Evolutionary conservation across 306 rosid genomes (phyloP).

Genomic region (Vicia sativa): DNA sequence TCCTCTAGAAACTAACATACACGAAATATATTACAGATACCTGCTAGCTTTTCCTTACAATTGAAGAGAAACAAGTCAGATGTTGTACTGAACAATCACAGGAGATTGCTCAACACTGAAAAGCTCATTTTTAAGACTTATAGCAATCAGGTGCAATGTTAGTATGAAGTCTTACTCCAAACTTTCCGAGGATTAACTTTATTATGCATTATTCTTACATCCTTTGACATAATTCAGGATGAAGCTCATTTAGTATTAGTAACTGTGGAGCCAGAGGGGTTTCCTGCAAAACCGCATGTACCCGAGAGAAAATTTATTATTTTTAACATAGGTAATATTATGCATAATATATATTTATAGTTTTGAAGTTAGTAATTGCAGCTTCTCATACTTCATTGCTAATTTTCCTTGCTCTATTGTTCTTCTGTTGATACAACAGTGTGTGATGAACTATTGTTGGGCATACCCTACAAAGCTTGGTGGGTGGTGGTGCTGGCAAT

Average conservation of each 20-base stretch:
- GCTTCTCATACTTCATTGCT: constrained; percentile 17
- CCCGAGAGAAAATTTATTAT: constrained; percentile 63
- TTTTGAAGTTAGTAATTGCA: not conserved
- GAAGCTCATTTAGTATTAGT: constrained; percentile 53
- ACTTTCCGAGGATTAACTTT: constrained; percentile 6
- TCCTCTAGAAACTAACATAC: constrained; percentile 41
- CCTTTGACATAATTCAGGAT: constrained; percentile 51
- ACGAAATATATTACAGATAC: constrained; percentile 57
- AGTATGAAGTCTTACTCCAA: constrained; percentile 10
- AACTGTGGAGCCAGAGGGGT: constrained; percentile 81
- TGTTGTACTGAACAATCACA: constrained; percentile 42
- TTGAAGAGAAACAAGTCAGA: constrained; percentile 58
- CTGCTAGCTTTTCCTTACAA: constrained; percentile 69
- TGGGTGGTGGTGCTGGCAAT: constrained; percentile 67
- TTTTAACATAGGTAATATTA: constrained; percentile 75
- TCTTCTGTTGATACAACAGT: constrained; percentile 48
- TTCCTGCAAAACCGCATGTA: constrained; percentile 66
- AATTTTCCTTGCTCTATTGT: not conserved
- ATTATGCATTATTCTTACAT: constrained; percentile 23
- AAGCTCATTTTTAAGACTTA: constrained; percentile 73
- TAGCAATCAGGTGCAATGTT: constrained; percentile 51
- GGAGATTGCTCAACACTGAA: constrained; percentile 88
- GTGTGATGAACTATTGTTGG: constrained; percentile 75
- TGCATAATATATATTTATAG: not conserved
- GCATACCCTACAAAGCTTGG: constrained; percentile 85